Percentiles rank a stretch among this genome's conserved stretches.
Conservation (phyloP, 2,329 filamentous ascomycete species). For the Pseudogymnoascus pannorum region DNA sequence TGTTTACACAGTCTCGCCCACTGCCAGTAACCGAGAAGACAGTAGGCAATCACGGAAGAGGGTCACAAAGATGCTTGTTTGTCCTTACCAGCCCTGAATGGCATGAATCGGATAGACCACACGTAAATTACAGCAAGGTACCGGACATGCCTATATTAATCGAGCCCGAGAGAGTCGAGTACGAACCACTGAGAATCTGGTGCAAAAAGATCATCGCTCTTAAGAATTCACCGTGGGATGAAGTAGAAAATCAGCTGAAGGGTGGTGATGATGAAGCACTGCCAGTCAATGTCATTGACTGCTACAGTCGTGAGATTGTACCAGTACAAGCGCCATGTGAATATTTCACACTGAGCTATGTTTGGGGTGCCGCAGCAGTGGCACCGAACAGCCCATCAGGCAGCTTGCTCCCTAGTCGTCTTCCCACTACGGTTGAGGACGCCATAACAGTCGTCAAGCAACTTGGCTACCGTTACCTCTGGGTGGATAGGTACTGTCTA, state of each 20-base stretch:
- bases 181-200: not conserved
- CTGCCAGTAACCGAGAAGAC: not conserved
- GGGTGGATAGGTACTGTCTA: constrained; percentile 19
- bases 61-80: not conserved
- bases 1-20: not conserved
- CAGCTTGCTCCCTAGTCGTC: not conserved
- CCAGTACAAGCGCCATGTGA: constrained; percentile 2
- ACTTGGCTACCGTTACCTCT: constrained; percentile 12
- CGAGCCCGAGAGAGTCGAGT: not conserved
- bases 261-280: not conserved
- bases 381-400: not conserved
- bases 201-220: not conserved
- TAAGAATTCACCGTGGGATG: not conserved
- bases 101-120: not conserved
- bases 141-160: not conserved
- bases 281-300: constrained; percentile 9
- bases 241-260: not conserved
- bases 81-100: not conserved
- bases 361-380: constrained; percentile 9
- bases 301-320: constrained; percentile 6
- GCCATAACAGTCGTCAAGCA: constrained; percentile 11
- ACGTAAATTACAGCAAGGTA: not conserved
- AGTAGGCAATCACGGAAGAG: not conserved
- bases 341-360: constrained; percentile 13
- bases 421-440: constrained; percentile 14